Percentiles rank a stretch among this genome's conserved stretches.
phyloP scores from a whole-genome alignment of 1,284 basidiomycete species.

The Chondrostereum purpureum region DNA sequence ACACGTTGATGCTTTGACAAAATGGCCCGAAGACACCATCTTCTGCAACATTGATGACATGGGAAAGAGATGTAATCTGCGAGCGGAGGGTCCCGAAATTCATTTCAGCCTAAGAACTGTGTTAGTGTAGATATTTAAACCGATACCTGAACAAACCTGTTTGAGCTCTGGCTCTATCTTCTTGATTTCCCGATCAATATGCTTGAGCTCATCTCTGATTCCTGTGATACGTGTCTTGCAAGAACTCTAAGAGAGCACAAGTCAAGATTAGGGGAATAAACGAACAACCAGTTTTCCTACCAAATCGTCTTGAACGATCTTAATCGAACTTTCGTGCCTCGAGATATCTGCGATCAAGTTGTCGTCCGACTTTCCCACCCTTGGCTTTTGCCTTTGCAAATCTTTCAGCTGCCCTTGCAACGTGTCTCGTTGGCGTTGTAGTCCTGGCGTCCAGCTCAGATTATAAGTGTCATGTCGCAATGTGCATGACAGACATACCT shows the following conservation, averaged over 20 bases:
- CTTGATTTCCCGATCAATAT: slow-evolving; percentile 66
- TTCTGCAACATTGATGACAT: slow-evolving; percentile 70
- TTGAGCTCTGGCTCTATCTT: slow-evolving; percentile 61
- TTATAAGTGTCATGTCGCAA: background rate
- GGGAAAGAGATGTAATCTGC: slow-evolving; percentile 52
- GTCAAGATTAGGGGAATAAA: background rate
- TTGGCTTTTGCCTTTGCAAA: slow-evolving; percentile 75
- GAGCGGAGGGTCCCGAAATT: slow-evolving; percentile 46
- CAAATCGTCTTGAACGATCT: slow-evolving; percentile 77
- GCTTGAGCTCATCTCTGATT: slow-evolving; percentile 73
- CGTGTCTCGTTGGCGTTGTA: slow-evolving; percentile 69
- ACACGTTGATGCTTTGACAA: slow-evolving; percentile 76
- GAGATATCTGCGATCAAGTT: slow-evolving; percentile 70
- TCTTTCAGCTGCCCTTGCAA: slow-evolving; percentile 79
- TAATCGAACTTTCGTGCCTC: slow-evolving; percentile 70
- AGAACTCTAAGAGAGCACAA: slow-evolving; percentile 36
- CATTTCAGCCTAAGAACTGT: slow-evolving; percentile 56
- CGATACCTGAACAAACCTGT: too few relatives aligned
- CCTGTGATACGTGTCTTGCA: slow-evolving; percentile 65
- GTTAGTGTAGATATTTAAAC: too few relatives aligned
- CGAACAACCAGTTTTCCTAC: slow-evolving; percentile 31
- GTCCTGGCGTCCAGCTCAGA: slow-evolving; percentile 35
- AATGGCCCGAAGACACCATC: slow-evolving; percentile 77
- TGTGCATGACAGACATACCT: slow-evolving; percentile 36
- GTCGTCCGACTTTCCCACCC: slow-evolving; percentile 73